phyloP scores from a whole-genome alignment of 306 rosid species.

The Gastrolobium bilobum region DNA sequence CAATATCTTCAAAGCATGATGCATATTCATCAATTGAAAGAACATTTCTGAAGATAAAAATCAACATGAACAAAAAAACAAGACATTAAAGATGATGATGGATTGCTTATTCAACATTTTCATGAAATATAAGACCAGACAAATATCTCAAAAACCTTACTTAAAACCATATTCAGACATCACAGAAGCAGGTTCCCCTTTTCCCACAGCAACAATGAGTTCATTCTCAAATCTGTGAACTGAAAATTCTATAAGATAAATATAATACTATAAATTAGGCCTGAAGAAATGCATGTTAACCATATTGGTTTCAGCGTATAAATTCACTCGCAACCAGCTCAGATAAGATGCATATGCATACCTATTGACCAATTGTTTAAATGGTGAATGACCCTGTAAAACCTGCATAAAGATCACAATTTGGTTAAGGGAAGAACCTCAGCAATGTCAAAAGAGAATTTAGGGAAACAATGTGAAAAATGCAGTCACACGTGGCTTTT shows the following conservation, averaged over 20 bases:
- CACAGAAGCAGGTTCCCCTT: conserved; percentile 93
- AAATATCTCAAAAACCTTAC: conserved; percentile 58
- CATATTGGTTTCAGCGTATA: conserved; percentile 33
- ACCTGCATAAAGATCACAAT: conserved; percentile 63
- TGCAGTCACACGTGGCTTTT: background rate
- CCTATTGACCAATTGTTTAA: conserved; percentile 81
- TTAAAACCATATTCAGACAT: conserved; percentile 91
- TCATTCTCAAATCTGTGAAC: conserved; percentile 76
- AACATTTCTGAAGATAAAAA: conserved; percentile 71
- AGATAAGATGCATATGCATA: conserved; percentile 49
- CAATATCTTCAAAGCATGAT: conserved; percentile 80
- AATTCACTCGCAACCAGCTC: background rate
- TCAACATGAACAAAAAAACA: conserved; percentile 28
- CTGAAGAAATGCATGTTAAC: conserved; percentile 10
- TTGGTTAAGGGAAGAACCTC: conserved; percentile 15
- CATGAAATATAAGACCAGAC: conserved; percentile 10
- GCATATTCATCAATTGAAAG: conserved; percentile 87
- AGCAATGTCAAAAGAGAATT: conserved; percentile 8
- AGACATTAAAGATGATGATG: conserved; percentile 3
- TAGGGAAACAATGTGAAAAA: conserved; percentile 30
- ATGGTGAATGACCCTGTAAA: conserved; percentile 91
- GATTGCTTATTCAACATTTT: conserved; percentile 34
- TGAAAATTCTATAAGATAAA: conserved; percentile 34
- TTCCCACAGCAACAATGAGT: conserved; percentile 86
- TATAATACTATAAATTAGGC: background rate